These are phyloP conservation scores for Aegilops bicornis DNA, from an alignment of 176 grass and related monocot genomes.

Conservation along the genomic window DNA sequence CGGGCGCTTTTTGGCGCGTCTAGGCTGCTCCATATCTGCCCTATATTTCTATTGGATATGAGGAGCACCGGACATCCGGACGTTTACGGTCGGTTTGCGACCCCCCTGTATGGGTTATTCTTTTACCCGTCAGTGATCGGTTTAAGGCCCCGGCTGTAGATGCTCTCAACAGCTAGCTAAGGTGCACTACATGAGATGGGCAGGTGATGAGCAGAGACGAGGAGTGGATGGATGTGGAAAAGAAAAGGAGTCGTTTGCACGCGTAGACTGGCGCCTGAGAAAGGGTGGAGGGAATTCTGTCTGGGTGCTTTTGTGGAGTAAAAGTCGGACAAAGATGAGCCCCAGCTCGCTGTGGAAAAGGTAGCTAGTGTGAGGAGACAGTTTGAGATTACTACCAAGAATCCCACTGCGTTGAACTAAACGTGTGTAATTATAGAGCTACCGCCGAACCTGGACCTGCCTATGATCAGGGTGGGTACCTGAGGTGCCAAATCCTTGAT, in stretches of 20 bases:
- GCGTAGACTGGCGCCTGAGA: constrained; percentile 11
- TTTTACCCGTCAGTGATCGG: too few species aligned
- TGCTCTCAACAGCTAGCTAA: not conserved
- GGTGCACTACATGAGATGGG: not conserved
- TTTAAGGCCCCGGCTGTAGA: too few species aligned
- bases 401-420: not conserved
- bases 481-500: not conserved
- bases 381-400: not conserved
- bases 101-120: too few species aligned
- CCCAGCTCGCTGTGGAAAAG: not conserved
- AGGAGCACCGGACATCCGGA: too few species aligned
- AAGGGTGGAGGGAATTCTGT: not conserved
- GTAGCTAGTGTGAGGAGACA: not conserved
- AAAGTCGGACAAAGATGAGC: constrained; percentile 9
- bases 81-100: too few species aligned
- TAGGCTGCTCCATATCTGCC: too few species aligned
- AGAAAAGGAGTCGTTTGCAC: constrained; percentile 4
- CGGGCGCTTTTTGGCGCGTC: too few species aligned
- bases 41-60: too few species aligned
- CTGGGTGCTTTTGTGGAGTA: not conserved
- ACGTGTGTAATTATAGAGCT: not conserved
- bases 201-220: not conserved
- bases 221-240: not conserved
- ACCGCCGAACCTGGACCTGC: not conserved
- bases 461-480: not conserved